Evolutionary conservation across 768 basidiomycete species (phyloP), one percentile per base, ranked within the genome.

Genomic region (Arthromyces matolae): DNA sequence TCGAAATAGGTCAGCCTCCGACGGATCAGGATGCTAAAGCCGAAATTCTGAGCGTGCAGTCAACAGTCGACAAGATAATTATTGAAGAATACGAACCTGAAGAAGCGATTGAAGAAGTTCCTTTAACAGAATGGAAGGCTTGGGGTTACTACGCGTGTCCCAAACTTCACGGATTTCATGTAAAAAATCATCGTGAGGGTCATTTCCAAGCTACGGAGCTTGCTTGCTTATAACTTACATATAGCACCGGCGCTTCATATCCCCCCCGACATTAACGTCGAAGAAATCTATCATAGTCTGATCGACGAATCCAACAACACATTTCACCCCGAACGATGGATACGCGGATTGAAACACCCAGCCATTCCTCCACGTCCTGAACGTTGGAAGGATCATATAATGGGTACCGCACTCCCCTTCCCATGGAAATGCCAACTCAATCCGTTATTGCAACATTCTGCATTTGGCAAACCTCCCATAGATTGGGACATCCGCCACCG

Each of bases 61-160:
- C n/a, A n/a, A n/a, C 19, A 13, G 18, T 16, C 8, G 38, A 23
- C 38, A 24, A 27, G 25, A 25, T 32, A 8, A 27, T 6, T 25
- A 19, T 14, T n/a, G 18, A 2, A 13, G 22, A 3, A 23, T n/a
- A 35, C n/a, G 25, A 28, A 28, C 18, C 40, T 22, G 45, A 13
- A 8, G 10, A 37, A 36, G 5, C 3, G 19, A 16, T 8, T 19
- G 40, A 32, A 1, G 40, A 45, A 31, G 27, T 45, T 49, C 39
- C 43, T 27, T 16, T 46, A 20, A 22, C 42, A 16, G 79, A 78
- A 31, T 83, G 78, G 78, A 76, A 77, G 53, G 71, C 72, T 31
- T 81, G 75, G 58, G 80, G 75, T 1, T 74, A 77, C 45, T 80
- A 74, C 66, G 76, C 80, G 5, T 70, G 71, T 27, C 80, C 80